These are phyloP conservation scores for Apiospora aurea DNA, from an alignment of 2,329 filamentous ascomycete genomes.

Conservation along the genomic window DNA sequence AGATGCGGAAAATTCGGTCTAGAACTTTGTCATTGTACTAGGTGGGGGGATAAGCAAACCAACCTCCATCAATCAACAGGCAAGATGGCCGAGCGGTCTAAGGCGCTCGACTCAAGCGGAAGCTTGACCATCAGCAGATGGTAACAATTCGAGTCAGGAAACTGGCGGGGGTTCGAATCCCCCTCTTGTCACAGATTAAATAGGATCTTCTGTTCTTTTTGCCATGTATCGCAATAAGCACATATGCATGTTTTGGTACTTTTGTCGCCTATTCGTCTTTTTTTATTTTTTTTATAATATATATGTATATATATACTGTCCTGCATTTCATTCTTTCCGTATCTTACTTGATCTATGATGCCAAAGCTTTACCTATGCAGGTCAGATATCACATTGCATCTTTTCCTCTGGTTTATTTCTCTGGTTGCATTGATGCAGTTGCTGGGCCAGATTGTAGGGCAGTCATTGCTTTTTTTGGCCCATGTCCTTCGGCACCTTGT, in stretches of 20 bases:
- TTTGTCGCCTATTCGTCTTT: too few species aligned
- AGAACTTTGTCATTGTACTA: background rate
- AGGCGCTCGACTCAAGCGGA: conserved; percentile 17
- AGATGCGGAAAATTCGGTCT: background rate
- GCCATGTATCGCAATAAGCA: background rate
- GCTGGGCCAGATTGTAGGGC: background rate
- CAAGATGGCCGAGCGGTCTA: conserved; percentile 21
- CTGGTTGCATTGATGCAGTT: too few species aligned
- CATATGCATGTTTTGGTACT: too few species aligned
- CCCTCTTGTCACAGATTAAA: background rate
- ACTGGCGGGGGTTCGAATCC: conserved; percentile 21
- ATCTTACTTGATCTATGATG: background rate
- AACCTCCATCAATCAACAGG: background rate
- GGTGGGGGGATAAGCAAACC: background rate
- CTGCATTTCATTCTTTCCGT: background rate
- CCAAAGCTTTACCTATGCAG: background rate
- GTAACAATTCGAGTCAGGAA: conserved; percentile 22
- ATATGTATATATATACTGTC: too few species aligned
- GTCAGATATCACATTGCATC: background rate
- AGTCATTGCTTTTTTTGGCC: background rate
- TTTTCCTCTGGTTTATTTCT: background rate
- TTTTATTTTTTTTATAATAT: too few species aligned
- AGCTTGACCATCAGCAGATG: conserved; percentile 13
- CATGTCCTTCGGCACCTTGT: background rate
- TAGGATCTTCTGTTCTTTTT: background rate